These are phyloP conservation scores for Canna indica DNA, from an alignment of 176 grass and related monocot genomes.

Conservation along the genomic window DNA sequence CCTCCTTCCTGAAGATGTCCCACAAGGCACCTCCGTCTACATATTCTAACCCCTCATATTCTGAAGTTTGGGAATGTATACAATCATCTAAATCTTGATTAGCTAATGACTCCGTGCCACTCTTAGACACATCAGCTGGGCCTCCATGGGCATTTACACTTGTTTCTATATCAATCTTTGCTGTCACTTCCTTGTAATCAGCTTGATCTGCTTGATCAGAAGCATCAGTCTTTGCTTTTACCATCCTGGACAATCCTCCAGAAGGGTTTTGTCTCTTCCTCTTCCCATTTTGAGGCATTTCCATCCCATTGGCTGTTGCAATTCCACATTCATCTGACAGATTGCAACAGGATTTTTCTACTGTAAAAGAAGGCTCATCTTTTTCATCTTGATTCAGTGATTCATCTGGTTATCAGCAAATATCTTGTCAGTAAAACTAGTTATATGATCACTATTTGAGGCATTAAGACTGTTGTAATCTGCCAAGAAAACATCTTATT, in stretches of 20 bases:
- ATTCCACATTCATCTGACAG: not conserved
- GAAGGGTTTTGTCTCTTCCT: not conserved
- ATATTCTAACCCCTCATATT: not conserved
- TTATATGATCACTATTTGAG: not conserved
- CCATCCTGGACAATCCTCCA: not conserved
- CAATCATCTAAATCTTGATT: not conserved
- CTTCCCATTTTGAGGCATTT: not conserved
- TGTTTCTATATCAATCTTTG: not conserved
- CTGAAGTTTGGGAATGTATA: not conserved
- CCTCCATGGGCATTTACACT: too few species aligned
- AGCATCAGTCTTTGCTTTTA: not conserved
- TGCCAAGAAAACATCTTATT: not conserved
- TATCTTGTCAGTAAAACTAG: not conserved
- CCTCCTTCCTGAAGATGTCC: conserved; percentile 26
- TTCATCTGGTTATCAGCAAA: not conserved
- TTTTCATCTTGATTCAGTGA: not conserved
- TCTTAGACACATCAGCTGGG: not conserved
- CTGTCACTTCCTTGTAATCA: not conserved
- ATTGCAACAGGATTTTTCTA: not conserved
- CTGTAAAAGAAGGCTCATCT: not conserved
- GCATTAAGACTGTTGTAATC: not conserved
- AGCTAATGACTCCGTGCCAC: not conserved
- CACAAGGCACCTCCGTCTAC: conserved; percentile 22
- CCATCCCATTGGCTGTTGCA: not conserved
- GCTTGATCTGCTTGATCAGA: not conserved